Evolutionary conservation across 352 stramenopile genomes (phyloP).

Genomic region (Pythium phragmitis): DNA sequence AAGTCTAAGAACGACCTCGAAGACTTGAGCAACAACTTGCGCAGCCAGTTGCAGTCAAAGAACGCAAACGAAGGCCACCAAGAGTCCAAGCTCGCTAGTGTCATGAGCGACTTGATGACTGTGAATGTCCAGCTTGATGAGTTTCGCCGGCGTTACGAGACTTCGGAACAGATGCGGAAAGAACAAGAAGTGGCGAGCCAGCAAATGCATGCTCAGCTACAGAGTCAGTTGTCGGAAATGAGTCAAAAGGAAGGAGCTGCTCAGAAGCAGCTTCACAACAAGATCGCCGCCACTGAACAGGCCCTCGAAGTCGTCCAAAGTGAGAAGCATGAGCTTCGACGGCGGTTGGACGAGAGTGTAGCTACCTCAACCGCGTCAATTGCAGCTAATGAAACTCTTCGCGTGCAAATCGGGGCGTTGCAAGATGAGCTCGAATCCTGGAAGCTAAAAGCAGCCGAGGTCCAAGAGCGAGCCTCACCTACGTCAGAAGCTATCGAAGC

Average conservation of each 20-base stretch:
- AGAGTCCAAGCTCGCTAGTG: slow-evolving; percentile 64
- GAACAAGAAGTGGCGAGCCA: slow-evolving; percentile 59
- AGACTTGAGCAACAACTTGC: slow-evolving; percentile 51
- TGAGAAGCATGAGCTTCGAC: slow-evolving; percentile 45
- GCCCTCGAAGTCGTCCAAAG: slow-evolving; percentile 33
- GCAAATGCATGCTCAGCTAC: slow-evolving; percentile 52
- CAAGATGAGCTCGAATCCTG: slow-evolving; percentile 43
- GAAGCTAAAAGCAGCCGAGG: slow-evolving; percentile 35
- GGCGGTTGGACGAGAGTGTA: slow-evolving; percentile 37
- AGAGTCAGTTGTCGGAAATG: slow-evolving; percentile 42
- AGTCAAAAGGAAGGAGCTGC: slow-evolving; percentile 48
- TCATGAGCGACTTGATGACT: slow-evolving; percentile 73
- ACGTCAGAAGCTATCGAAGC: slow-evolving; percentile 17
- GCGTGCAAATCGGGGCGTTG: slow-evolving; percentile 34
- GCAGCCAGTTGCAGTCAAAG: slow-evolving; percentile 58
- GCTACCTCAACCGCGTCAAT: slow-evolving; percentile 37
- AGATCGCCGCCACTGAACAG: slow-evolving; percentile 32
- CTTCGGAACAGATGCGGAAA: slow-evolving; percentile 61
- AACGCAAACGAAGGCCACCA: slow-evolving; percentile 61
- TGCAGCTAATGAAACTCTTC: slow-evolving; percentile 31
- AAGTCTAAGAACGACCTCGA: slow-evolving; percentile 75
- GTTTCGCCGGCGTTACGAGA: slow-evolving; percentile 59
- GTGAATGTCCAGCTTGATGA: slow-evolving; percentile 78
- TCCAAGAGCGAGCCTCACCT: slow-evolving; percentile 22
- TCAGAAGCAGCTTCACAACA: slow-evolving; percentile 44